A percentile compares a stretch with the other conserved stretches of the same genome.
Conservation (phyloP, 192 early-diverging fungal species). For the Helicostylum pulchrum region DNA sequence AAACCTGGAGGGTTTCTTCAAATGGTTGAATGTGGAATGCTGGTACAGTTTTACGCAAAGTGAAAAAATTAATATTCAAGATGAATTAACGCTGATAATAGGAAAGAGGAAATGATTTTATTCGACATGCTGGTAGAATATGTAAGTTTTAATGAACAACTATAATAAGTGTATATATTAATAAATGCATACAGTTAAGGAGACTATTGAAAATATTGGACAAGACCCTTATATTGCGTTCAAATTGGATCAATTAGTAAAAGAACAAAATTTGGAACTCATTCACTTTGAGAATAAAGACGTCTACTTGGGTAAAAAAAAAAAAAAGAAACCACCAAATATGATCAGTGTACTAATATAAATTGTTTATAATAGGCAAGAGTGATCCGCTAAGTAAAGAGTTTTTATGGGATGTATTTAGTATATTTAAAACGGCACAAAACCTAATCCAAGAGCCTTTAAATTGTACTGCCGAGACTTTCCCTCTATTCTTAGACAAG, state of each 20-base stretch:
- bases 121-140: neutral
- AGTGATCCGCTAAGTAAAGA: constrained; percentile 10
- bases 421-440: constrained; percentile 14
- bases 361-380: neutral
- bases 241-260: constrained; percentile 5
- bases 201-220: constrained; percentile 10
- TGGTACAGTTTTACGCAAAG: constrained; percentile 12
- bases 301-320: constrained; percentile 19
- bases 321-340: neutral
- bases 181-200: constrained; percentile 4
- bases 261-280: neutral
- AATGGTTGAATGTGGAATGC: constrained; percentile 16
- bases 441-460: neutral
- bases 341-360: neutral
- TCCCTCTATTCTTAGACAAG: constrained; percentile 1
- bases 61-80: too few species aligned
- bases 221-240: constrained; percentile 24
- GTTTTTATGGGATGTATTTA: constrained; percentile 17
- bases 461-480: neutral
- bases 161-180: neutral
- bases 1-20: constrained; percentile 34
- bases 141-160: neutral
- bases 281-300: constrained; percentile 15
- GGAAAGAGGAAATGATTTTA: constrained; percentile 15
- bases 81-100: neutral